These are phyloP conservation scores for Onygenales sp. DNA, from an alignment of 2,329 filamentous ascomycete species.

Conservation along the genomic window DNA sequence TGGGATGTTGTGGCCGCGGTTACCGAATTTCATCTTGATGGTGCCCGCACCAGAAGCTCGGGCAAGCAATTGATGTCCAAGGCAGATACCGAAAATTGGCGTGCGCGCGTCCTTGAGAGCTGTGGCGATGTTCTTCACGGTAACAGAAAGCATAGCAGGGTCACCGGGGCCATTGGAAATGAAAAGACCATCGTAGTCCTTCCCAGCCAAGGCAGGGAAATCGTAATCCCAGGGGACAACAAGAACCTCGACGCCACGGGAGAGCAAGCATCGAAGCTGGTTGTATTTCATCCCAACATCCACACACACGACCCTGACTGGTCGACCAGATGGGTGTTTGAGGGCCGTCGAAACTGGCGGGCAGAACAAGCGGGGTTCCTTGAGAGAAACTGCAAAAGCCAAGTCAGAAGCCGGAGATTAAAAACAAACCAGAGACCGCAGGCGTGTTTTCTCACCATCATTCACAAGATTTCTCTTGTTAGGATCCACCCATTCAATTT, in stretches of 20 bases:
- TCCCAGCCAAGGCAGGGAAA: conserved; percentile 64
- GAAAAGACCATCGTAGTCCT: conserved; percentile 92
- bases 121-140: conserved; percentile 67
- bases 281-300: conserved; percentile 99
- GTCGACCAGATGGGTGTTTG: conserved; percentile 79
- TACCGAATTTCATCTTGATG: conserved; percentile 97
- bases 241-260: conserved; percentile 83
- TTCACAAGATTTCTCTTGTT: conserved; percentile 88
- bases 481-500: conserved; percentile 80
- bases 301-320: conserved; percentile 79
- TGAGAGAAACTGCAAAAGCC: conserved; percentile 65
- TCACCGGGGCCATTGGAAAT: conserved; percentile 97
- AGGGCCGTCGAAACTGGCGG: conserved; percentile 55
- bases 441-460: conserved; percentile 62
- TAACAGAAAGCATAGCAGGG: conserved; percentile 71
- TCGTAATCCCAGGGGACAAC: conserved; percentile 96
- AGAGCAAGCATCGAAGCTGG: conserved; percentile 86
- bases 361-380: conserved; percentile 74
- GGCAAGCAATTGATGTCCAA: conserved; percentile 88
- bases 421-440: conserved; percentile 2
- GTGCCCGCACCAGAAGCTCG: conserved; percentile 78
- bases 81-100: conserved; percentile 91
- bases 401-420: conserved; percentile 3
- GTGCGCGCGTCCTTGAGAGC: conserved; percentile 70
- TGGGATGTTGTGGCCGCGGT: conserved; percentile 96